These are phyloP conservation scores for Phoma sp. DNA, from an alignment of 2,329 filamentous ascomycete species.

Conservation along the genomic window DNA sequence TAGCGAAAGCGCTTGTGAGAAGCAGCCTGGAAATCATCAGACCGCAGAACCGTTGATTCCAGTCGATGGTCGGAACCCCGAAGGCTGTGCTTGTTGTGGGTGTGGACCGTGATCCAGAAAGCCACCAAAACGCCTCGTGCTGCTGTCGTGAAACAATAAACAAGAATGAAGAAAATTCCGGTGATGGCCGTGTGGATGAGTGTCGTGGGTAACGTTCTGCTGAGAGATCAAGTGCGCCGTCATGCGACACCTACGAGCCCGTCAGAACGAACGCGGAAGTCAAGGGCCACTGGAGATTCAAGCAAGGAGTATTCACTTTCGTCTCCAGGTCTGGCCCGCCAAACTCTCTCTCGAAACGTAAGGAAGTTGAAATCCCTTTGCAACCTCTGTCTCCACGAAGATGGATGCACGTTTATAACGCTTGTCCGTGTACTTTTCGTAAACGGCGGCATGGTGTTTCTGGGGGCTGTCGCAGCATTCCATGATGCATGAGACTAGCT, in stretches of 20 bases:
- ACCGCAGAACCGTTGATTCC: conserved; percentile 31
- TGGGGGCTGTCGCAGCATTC: conserved; percentile 85
- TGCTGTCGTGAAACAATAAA: conserved; percentile 44
- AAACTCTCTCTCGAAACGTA: conserved; percentile 44
- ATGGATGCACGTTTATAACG: conserved; percentile 84
- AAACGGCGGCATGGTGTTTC: conserved; percentile 85
- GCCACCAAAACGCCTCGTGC: conserved; percentile 38
- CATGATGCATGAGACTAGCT: conserved; percentile 76
- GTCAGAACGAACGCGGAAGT: conserved; percentile 35
- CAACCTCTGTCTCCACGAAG: conserved; percentile 78
- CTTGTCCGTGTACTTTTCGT: conserved; percentile 88
- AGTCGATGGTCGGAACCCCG: conserved; percentile 29
- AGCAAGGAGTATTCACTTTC: conserved; percentile 43
- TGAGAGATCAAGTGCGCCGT: conserved; percentile 25
- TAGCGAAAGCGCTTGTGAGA: conserved; percentile 2
- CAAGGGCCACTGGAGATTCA: conserved; percentile 25
- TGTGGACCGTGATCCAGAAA: conserved; percentile 33
- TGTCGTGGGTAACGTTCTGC: conserved; percentile 21
- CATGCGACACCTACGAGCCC: conserved; percentile 28
- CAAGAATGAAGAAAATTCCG: conserved; percentile 47
- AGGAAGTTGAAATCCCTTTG: conserved; percentile 63
- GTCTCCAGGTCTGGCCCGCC: conserved; percentile 44
- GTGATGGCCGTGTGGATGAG: conserved; percentile 31
- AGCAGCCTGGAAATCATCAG: conserved; percentile 14
- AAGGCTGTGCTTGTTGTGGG: conserved; percentile 23